phyloP scores from a whole-genome alignment of 441 rosid species.

The Adansonia gregorii region DNA sequence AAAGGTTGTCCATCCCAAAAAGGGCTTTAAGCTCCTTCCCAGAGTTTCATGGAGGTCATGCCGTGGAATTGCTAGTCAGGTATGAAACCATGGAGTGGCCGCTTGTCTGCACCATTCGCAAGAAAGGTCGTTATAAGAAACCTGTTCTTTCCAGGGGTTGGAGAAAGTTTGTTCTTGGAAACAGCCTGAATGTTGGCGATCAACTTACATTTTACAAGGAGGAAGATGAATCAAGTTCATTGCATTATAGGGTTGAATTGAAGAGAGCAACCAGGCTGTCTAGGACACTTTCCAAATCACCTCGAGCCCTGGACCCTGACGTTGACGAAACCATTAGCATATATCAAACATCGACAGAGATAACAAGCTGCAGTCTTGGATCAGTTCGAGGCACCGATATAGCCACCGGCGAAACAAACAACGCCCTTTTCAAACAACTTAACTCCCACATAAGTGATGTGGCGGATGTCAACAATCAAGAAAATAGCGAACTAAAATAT shows the following conservation, averaged over 20 bases:
- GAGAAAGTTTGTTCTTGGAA: conserved; percentile 13
- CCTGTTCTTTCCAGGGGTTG: conserved; percentile 19
- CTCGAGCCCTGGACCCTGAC: no score
- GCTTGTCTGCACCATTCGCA: background rate
- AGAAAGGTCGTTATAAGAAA: background rate
- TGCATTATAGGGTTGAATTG: background rate
- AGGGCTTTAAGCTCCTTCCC: background rate
- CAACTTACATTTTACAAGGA: background rate
- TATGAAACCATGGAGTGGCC: conserved; percentile 7
- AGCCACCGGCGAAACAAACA: background rate
- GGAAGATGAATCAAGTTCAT: background rate
- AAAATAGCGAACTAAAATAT: background rate
- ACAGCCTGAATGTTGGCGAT: conserved; percentile 16
- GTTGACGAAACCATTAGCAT: no score
- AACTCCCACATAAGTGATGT: background rate
- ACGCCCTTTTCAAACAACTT: background rate
- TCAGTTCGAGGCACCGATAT: background rate
- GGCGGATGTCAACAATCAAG: background rate
- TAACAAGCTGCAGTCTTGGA: no score
- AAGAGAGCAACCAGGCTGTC: background rate
- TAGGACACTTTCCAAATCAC: no score
- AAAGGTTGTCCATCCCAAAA: background rate
- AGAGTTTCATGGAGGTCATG: background rate
- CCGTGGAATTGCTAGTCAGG: background rate
- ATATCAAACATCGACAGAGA: no score